Evolutionary conservation across 345 rosid genomes (phyloP).

Genomic region (Trapa incisa): DNA sequence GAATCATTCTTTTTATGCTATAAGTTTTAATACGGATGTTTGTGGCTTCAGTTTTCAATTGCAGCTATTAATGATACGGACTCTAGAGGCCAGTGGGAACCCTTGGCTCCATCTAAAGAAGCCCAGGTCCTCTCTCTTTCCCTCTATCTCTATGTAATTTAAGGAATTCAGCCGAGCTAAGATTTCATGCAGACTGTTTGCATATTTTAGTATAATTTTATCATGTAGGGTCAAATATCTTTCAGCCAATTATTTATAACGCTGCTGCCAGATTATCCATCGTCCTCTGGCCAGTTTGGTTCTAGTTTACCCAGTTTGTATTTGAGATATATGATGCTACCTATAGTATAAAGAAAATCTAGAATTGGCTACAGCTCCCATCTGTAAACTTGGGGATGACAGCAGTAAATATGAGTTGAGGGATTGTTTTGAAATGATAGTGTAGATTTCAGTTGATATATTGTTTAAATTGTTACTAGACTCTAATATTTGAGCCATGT

Average conservation of each 20-base stretch:
- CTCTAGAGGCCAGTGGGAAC: conserved; percentile 80
- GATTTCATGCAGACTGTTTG: neutral
- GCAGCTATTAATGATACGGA: conserved; percentile 93
- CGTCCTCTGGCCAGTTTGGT: neutral
- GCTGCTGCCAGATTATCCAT: neutral
- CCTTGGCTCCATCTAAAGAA: conserved; percentile 94
- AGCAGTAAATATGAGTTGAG: neutral
- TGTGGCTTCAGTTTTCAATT: conserved; percentile 58
- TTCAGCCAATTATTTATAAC: neutral
- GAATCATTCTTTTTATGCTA: neutral
- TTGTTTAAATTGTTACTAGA: neutral
- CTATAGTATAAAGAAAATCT: neutral
- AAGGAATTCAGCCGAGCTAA: neutral
- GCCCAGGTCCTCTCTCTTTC: conserved; percentile 51
- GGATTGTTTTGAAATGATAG: neutral
- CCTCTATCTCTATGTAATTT: neutral
- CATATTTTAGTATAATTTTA: neutral
- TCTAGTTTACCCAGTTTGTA: neutral
- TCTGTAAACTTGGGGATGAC: neutral
- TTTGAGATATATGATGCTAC: neutral
- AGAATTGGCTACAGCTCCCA: neutral
- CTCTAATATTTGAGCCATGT: no score
- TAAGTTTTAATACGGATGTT: neutral
- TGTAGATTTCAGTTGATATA: neutral
- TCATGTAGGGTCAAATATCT: neutral